Percentiles rank a stretch among this genome's conserved stretches.
phyloP scores from a whole-genome alignment of 2,329 filamentous ascomycete species.

The Thelonectria olida region DNA sequence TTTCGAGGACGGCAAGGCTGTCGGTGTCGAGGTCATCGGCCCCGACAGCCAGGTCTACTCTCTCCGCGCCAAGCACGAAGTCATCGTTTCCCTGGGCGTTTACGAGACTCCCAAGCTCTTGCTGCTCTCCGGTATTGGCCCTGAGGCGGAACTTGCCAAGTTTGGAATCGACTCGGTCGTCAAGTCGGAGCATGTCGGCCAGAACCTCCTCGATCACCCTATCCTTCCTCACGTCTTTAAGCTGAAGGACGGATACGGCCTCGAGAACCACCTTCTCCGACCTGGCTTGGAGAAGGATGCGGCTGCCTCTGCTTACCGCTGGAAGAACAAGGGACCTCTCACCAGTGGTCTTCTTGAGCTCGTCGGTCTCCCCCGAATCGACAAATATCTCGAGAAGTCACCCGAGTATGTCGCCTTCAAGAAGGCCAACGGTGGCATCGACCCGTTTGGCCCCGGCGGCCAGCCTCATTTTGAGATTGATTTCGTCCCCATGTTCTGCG shows the following conservation, averaged over 20 bases:
- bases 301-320: conserved; percentile 43
- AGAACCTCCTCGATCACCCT: conserved; percentile 71
- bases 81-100: conserved; percentile 60
- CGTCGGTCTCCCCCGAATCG: conserved; percentile 65
- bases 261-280: conserved; percentile 50
- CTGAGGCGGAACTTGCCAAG: conserved; percentile 58
- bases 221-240: conserved; percentile 57
- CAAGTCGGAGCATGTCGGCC: conserved; percentile 70
- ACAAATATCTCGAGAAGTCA: conserved; percentile 58
- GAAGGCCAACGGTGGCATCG: conserved; percentile 52
- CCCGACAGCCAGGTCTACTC: conserved; percentile 48
- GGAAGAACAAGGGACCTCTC: conserved; percentile 50
- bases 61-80: conserved; percentile 59
- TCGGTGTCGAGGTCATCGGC: conserved; percentile 58
- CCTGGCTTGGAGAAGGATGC: conserved; percentile 23
- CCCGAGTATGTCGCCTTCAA: conserved; percentile 55
- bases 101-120: conserved; percentile 73
- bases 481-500: conserved; percentile 67
- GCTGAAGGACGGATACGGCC: conserved; percentile 39
- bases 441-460: conserved; percentile 65
- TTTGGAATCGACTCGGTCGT: conserved; percentile 63
- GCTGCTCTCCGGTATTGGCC: conserved; percentile 72
- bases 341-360: conserved; percentile 57
- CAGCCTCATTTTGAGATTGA: conserved; percentile 71
- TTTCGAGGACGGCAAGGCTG: conserved; percentile 55